phyloP scores from a whole-genome alignment of 441 rosid genomes.

The Populus hybrid region DNA sequence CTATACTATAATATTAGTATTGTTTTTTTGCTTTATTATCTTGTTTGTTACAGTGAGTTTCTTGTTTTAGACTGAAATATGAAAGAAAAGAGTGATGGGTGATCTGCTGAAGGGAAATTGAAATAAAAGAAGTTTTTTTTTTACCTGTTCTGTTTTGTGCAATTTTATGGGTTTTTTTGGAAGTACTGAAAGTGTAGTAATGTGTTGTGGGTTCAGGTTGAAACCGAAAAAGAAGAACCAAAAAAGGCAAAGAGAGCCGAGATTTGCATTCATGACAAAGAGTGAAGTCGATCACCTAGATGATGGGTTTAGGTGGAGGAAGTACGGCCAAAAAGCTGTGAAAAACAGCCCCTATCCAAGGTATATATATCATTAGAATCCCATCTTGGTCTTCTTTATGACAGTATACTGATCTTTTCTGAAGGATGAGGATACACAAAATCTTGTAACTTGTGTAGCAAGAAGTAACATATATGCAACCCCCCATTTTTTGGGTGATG shows the following conservation, averaged over 20 bases:
- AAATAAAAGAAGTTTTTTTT: neutral
- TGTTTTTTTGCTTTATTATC: neutral
- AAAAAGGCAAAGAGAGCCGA: conserved; percentile 72
- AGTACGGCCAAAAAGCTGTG: conserved; percentile 97
- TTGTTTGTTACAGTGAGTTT: neutral
- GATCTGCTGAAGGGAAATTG: neutral
- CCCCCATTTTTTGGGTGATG: neutral
- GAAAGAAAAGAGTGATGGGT: neutral
- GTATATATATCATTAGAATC: conserved; percentile 24
- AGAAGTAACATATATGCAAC: conserved; percentile 9
- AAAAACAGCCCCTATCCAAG: conserved; percentile 96
- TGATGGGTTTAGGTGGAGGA: conserved; percentile 95
- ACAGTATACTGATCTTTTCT: neutral
- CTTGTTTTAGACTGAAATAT: neutral
- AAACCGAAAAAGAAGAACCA: conserved; percentile 86
- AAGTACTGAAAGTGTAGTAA: conserved; percentile 15
- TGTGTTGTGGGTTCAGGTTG: conserved; percentile 47
- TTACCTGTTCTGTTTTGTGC: neutral
- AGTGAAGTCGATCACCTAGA: conserved; percentile 91
- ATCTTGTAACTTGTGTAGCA: conserved; percentile 18
- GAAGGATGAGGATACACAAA: neutral
- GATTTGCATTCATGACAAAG: conserved; percentile 94
- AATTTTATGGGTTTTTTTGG: neutral
- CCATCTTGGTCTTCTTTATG: neutral
- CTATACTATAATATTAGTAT: neutral